A percentile compares a stretch with the other conserved stretches of the same genome.
phyloP scores from a whole-genome alignment of 2,329 filamentous ascomycete species.

The Hypoxylon sp. region DNA sequence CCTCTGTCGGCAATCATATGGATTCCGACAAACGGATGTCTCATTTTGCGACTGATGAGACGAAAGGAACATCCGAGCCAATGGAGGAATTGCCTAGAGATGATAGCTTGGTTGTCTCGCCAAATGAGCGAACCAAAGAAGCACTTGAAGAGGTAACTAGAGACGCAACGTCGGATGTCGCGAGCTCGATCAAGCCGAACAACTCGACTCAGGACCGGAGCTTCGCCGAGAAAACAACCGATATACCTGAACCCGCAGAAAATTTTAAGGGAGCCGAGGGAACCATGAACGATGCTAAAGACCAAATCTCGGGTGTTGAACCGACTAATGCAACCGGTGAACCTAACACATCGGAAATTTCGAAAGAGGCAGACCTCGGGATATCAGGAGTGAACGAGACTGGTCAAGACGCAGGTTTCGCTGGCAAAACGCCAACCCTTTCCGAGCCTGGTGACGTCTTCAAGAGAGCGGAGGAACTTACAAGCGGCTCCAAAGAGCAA shows the following conservation, averaged over 20 bases:
- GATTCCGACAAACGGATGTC: slow-evolving; percentile 19
- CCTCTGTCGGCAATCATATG: slow-evolving; percentile 15
- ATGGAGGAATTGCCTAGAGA: slow-evolving; percentile 44
- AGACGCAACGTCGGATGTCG: slow-evolving; percentile 1
- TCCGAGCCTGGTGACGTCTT: slow-evolving; percentile 40
- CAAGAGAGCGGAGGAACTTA: slow-evolving; percentile 42
- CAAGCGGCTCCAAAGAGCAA: slow-evolving; percentile 14
- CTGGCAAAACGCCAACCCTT: slow-evolving; percentile 1
- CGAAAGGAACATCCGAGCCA: neutral
- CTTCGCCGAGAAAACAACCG: slow-evolving; percentile 2
- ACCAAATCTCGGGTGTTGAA: slow-evolving; percentile 1
- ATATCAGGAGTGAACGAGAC: neutral
- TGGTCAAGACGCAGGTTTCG: neutral
- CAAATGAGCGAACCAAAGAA: slow-evolving; percentile 38
- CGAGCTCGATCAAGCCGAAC: neutral
- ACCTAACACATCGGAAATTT: neutral
- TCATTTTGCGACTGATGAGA: neutral
- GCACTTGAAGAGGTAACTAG: slow-evolving; percentile 5
- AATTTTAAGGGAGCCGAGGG: slow-evolving; percentile 46
- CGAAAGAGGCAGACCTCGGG: neutral
- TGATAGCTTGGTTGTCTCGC: slow-evolving; percentile 34
- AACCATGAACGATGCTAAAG: slow-evolving; percentile 18
- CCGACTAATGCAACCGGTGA: neutral
- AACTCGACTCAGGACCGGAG: neutral
- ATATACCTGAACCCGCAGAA: slow-evolving; percentile 25